Conservation (phyloP, 176 grass and related monocot species). For the Olyra latifolia region DNA sequence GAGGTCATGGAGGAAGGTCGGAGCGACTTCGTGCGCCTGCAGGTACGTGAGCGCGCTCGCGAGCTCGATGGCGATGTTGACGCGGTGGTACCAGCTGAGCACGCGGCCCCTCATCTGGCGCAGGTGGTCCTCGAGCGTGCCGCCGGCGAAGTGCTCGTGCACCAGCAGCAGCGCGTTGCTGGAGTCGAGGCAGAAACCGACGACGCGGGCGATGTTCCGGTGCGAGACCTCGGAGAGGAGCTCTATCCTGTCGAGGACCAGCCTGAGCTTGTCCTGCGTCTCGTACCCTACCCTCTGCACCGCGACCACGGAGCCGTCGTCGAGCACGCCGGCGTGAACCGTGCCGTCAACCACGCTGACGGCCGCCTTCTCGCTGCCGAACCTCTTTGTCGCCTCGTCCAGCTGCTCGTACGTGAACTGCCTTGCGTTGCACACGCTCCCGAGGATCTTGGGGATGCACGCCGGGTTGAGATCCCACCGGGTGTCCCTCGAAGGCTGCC, state of each 20-base stretch:
- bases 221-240: conserved; percentile 66
- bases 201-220: conserved; percentile 65
- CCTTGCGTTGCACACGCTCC: conserved; percentile 49
- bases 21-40: conserved; percentile 49
- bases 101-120: conserved; percentile 40
- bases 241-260: conserved; percentile 61
- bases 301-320: conserved; percentile 74
- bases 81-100: conserved; percentile 76
- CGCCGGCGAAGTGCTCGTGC: conserved; percentile 73
- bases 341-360: conserved; percentile 43
- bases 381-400: conserved; percentile 65
- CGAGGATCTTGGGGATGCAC: conserved; percentile 87
- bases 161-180: conserved; percentile 61
- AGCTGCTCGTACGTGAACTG: conserved; percentile 95
- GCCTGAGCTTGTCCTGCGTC: conserved; percentile 46
- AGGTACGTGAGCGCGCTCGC: conserved; percentile 79
- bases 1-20: conserved; percentile 71
- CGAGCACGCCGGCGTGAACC: conserved; percentile 61
- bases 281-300: conserved; percentile 74
- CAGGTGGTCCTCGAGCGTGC: conserved; percentile 82
- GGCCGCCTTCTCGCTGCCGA: conserved; percentile 49
- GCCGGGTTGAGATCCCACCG: conserved; percentile 63
- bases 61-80: conserved; percentile 79
- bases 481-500: conserved; percentile 58
- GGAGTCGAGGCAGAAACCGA: conserved; percentile 86